Evolutionary conservation across 371 early-diverging fungal genomes (phyloP).

Genomic region (Lichtheimia hyalospora): DNA sequence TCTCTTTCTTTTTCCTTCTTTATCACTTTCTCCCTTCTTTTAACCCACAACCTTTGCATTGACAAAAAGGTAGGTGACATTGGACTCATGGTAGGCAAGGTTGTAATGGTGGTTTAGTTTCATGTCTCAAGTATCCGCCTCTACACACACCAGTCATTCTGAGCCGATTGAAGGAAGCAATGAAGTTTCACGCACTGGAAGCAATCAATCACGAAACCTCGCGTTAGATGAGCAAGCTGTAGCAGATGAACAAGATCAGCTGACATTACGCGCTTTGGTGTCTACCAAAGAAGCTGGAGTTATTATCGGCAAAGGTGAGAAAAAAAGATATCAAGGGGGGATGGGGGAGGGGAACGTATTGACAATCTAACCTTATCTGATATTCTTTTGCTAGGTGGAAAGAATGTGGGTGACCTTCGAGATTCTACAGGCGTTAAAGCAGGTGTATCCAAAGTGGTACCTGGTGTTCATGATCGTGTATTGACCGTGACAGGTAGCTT

Average conservation of each 20-base stretch:
- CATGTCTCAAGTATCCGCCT: no score
- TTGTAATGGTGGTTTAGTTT: no score
- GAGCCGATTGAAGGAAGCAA: neutral
- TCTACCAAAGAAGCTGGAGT: constrained; percentile 92
- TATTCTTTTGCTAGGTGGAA: constrained; percentile 49
- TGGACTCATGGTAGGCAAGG: no score
- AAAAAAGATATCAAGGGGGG: neutral
- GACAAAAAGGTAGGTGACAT: no score
- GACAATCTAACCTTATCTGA: neutral
- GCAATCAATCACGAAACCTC: no score
- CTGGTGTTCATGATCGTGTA: constrained; percentile 82
- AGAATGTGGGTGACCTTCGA: constrained; percentile 81
- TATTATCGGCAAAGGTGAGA: constrained; percentile 80
- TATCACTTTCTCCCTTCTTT: no score
- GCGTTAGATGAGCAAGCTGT: neutral
- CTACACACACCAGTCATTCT: no score
- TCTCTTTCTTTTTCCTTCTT: no score
- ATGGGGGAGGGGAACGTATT: neutral
- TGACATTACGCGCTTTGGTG: constrained; percentile 83
- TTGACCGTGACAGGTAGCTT: constrained; percentile 80
- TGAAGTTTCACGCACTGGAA: no score
- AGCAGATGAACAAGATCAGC: constrained; percentile 16
- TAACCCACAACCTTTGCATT: no score
- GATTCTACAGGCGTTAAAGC: constrained; percentile 81
- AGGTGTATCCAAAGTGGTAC: constrained; percentile 83